These are phyloP conservation scores for Polygonum maritimum DNA, from an alignment of 148 eudicot species.

Conservation along the genomic window DNA sequence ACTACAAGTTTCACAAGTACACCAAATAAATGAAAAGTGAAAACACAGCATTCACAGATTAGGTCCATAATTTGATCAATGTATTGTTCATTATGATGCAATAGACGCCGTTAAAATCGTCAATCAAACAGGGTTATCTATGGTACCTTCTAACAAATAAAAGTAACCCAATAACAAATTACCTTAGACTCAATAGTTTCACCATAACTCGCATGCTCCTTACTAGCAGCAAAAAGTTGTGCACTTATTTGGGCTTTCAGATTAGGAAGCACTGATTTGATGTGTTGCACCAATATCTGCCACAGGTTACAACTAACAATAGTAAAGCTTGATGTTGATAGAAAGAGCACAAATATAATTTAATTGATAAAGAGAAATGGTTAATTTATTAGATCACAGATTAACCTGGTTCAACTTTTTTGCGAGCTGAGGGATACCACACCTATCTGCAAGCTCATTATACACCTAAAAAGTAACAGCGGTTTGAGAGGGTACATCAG, in stretches of 20 bases:
- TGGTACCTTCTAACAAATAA: neutral
- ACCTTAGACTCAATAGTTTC: conserved; percentile 93
- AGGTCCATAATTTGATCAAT: neutral
- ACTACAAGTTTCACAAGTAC: neutral
- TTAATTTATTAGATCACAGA: neutral
- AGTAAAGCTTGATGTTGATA: neutral
- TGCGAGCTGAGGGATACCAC: conserved; percentile 90
- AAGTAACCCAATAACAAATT: conserved; percentile 4
- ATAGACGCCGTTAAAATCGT: neutral
- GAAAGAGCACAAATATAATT: neutral
- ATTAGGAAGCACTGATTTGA: conserved; percentile 75
- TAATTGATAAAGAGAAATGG: neutral
- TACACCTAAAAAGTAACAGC: conserved; percentile 43
- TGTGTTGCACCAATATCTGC: conserved; percentile 90
- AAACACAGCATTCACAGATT: neutral
- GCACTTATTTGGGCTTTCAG: conserved; percentile 76
- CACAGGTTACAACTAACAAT: neutral
- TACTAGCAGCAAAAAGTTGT: conserved; percentile 69
- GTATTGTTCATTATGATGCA: neutral
- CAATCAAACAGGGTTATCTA: neutral
- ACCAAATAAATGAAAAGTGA: neutral
- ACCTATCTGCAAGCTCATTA: conserved; percentile 85
- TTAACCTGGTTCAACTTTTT: conserved; percentile 92
- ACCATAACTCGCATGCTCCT: conserved; percentile 97
- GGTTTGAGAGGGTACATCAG: neutral